Evolutionary conservation across 2,329 filamentous ascomycete species (phyloP), one percentile per base, ranked within the genome.

Genomic region (Helicocarpus griseus): DNA sequence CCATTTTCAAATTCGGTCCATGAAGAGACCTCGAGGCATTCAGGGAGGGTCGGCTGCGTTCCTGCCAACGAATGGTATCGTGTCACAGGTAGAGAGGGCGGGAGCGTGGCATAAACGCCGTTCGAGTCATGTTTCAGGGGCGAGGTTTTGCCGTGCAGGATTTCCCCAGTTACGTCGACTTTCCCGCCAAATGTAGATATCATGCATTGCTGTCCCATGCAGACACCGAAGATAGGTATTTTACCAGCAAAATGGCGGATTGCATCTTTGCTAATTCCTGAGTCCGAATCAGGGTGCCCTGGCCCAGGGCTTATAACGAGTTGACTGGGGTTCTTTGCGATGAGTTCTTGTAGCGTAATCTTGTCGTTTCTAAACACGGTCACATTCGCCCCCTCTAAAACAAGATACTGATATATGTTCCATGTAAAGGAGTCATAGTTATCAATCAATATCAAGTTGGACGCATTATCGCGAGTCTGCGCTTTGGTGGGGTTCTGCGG

Each of bases 371-470:
- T 82, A 71, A 83, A 87, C 19, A 98, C 93, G 3, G 85, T 87
- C 48, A 96, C 93, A 1, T 77, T 86, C 26, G 94, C 93, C 29
- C 93, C 93, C 68, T 97, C 93, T n/a, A 98, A 82, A 5, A 91
- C 86, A 1, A 98, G 82, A 64, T 98, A 98, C 70, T 98, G 94
- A 69, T 97, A 98, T 53, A 98, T 89, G 65, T 98, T 98, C 89
- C 90, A 98, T 53, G 91, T 96, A 69, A 98, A 98, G 3, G 93
- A 97, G 71, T 98, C 93, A 71, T 97, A 98, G 72, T 98, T 98
- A 77, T 98, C 93, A 63, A 98, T 96, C 57, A 98, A 78, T 56
- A 98, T 80, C 53, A 98, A 79, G 70, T 97, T 97, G 52, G 86
- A 87, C 24, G 93, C 93, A 48, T 83, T 89, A 22, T 85, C 69